phyloP scores from a whole-genome alignment of 345 rosid genomes.

The Boechera divaricarpa region DNA sequence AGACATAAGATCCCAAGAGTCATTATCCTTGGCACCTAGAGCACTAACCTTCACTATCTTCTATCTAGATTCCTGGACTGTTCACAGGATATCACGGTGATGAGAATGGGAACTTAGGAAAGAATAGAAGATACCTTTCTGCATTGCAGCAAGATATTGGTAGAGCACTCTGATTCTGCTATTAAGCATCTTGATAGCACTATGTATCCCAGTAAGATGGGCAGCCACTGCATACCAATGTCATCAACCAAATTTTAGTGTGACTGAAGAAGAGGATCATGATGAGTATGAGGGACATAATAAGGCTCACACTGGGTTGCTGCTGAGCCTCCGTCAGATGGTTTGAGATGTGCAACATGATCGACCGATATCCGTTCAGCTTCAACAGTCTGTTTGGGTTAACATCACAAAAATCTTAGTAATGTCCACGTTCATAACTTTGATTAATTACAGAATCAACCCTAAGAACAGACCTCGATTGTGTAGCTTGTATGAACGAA shows the following conservation, averaged over 20 bases:
- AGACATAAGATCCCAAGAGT: constrained; percentile 38
- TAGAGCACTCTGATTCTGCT: constrained; percentile 93
- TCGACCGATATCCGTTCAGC: constrained; percentile 98
- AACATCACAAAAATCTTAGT: constrained; percentile 10
- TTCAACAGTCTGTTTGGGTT: constrained; percentile 80
- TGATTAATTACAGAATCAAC: constrained; percentile 6
- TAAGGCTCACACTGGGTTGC: constrained; percentile 80
- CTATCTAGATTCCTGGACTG: constrained; percentile 13
- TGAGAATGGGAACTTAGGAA: not conserved
- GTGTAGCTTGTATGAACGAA: constrained; percentile 91
- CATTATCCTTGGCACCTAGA: constrained; percentile 20
- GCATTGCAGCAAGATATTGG: constrained; percentile 89
- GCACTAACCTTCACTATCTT: constrained; percentile 19
- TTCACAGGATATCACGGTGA: not conserved
- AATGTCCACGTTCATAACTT: not conserved
- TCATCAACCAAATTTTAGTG: not conserved
- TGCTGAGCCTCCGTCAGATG: constrained; percentile 94
- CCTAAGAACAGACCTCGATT: constrained; percentile 66
- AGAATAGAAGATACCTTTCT: constrained; percentile 64
- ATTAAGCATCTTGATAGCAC: constrained; percentile 98
- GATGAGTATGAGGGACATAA: not conserved
- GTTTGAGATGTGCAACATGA: constrained; percentile 98
- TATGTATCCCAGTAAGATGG: constrained; percentile 94
- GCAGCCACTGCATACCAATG: constrained; percentile 82
- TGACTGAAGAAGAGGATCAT: not conserved